Conservation (phyloP, 2,329 filamentous ascomycete genomes). For the Exophiala sideris region DNA sequence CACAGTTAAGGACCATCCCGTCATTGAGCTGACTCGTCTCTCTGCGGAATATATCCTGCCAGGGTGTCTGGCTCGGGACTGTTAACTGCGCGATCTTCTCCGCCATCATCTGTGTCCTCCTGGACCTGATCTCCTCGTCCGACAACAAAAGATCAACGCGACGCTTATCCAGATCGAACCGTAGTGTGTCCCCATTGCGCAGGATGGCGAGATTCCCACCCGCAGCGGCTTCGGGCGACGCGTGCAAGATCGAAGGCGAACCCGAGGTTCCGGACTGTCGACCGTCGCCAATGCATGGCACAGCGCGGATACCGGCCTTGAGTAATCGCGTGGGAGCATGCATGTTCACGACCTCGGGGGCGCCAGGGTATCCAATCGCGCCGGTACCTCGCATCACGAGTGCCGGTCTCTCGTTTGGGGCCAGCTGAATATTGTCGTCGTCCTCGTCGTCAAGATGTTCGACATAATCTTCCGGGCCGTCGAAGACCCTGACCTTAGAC, state of each 20-base stretch:
- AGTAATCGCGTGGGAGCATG: slow-evolving; percentile 46
- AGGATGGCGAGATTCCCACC: slow-evolving; percentile 54
- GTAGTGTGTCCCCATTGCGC: slow-evolving; percentile 48
- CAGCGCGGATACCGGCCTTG: slow-evolving; percentile 44
- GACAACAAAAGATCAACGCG: slow-evolving; percentile 49
- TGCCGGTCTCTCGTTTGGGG: slow-evolving; percentile 43
- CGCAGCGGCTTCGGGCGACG: slow-evolving; percentile 53
- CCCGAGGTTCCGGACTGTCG: slow-evolving; percentile 56
- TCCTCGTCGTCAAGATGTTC: slow-evolving; percentile 39
- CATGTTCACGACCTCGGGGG: slow-evolving; percentile 48
- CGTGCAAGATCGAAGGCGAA: slow-evolving; percentile 54
- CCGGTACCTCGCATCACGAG: slow-evolving; percentile 51
- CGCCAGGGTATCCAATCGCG: slow-evolving; percentile 46
- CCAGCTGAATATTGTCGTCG: slow-evolving; percentile 8
- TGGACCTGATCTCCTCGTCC: slow-evolving; percentile 40
- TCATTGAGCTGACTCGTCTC: slow-evolving; percentile 47
- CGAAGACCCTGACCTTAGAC: slow-evolving; percentile 48
- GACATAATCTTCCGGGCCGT: slow-evolving; percentile 51
- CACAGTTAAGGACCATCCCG: slow-evolving; percentile 47
- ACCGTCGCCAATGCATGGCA: slow-evolving; percentile 55
- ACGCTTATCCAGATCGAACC: slow-evolving; percentile 50
- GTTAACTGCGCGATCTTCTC: slow-evolving; percentile 36
- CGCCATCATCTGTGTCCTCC: slow-evolving; percentile 38
- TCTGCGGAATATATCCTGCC: slow-evolving; percentile 51
- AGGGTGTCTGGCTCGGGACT: slow-evolving; percentile 47